phyloP scores from a whole-genome alignment of 2,329 filamentous ascomycete species.

The Aspergillus udagawae region DNA sequence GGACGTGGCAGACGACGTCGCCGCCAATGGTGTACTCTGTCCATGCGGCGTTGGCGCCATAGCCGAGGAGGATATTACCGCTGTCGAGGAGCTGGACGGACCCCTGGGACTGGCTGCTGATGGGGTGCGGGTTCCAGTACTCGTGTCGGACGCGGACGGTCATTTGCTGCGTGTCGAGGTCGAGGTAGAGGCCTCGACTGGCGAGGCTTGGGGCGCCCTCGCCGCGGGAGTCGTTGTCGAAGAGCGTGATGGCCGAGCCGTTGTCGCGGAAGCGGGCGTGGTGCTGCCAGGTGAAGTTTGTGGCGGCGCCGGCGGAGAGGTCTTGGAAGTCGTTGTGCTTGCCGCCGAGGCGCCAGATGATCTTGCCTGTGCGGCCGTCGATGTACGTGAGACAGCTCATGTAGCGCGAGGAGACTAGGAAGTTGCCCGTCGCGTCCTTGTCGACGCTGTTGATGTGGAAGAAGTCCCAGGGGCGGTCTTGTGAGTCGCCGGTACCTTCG shows the following conservation, averaged over 20 bases:
- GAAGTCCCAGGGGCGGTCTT: conserved; percentile 45
- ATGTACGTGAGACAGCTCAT: conserved; percentile 37
- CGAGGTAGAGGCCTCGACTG: conserved; percentile 45
- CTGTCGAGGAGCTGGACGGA: conserved; percentile 40
- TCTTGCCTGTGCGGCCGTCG: conserved; percentile 41
- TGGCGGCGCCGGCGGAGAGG: conserved; percentile 40
- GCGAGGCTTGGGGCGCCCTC: conserved; percentile 17
- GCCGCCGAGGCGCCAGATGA: conserved; percentile 52
- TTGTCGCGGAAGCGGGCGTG: conserved; percentile 44
- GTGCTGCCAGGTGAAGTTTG: conserved; percentile 51
- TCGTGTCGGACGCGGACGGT: conserved; percentile 42
- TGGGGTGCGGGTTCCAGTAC: conserved; percentile 37
- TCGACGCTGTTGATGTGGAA: conserved; percentile 55
- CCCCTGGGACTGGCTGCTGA: conserved; percentile 42
- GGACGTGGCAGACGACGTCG: conserved; percentile 50
- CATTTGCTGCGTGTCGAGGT: conserved; percentile 38
- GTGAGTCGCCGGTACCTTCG: conserved; percentile 14
- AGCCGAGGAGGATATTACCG: conserved; percentile 48
- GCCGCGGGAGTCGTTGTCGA: conserved; percentile 37
- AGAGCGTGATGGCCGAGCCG: conserved; percentile 33
- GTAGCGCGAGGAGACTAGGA: conserved; percentile 42
- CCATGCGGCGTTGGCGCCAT: conserved; percentile 48
- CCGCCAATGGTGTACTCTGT: conserved; percentile 48
- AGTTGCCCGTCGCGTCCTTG: conserved; percentile 46
- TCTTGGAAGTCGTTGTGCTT: conserved; percentile 41